phyloP scores from a whole-genome alignment of 805 yeast genomes.

The Ogataea paraovalis region DNA sequence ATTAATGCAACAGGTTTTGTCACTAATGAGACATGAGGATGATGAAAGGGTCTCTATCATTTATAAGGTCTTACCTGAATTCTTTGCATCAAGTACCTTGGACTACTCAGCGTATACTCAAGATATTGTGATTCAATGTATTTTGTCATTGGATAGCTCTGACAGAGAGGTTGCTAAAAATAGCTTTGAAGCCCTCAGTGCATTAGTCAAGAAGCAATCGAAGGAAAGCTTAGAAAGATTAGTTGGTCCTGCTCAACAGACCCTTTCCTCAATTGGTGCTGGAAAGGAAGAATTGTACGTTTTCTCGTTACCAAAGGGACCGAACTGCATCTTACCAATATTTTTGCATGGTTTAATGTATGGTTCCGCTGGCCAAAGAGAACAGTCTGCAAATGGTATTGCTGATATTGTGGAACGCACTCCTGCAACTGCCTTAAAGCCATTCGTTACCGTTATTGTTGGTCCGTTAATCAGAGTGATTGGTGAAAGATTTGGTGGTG shows the following conservation, averaged over 20 bases:
- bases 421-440: conserved; percentile 74
- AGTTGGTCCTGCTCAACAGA: conserved; percentile 75
- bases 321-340: conserved; percentile 82
- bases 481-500: conserved; percentile 90
- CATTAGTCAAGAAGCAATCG: conserved; percentile 64
- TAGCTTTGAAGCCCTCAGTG: conserved; percentile 60
- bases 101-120: conserved; percentile 70
- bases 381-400: conserved; percentile 81
- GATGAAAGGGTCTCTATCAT: conserved; percentile 57
- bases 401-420: conserved; percentile 84
- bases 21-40: conserved; percentile 75
- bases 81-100: conserved; percentile 60
- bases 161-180: conserved; percentile 59
- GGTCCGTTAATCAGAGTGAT: conserved; percentile 98
- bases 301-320: conserved; percentile 75
- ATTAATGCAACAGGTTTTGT: conserved; percentile 72
- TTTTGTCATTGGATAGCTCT: conserved; percentile 68
- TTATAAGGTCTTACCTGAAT: conserved; percentile 63
- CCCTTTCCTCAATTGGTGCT: conserved; percentile 62
- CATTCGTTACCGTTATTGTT: conserved; percentile 87
- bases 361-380: conserved; percentile 81
- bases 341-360: conserved; percentile 95
- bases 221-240: conserved; percentile 75
- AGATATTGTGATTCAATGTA: conserved; percentile 70
- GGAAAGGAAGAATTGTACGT: conserved; percentile 68